Percentiles rank a stretch among this genome's conserved stretches.
Conservation (phyloP, 129 eudicot species). For the Rutidosis leptorrhynchoides region DNA sequence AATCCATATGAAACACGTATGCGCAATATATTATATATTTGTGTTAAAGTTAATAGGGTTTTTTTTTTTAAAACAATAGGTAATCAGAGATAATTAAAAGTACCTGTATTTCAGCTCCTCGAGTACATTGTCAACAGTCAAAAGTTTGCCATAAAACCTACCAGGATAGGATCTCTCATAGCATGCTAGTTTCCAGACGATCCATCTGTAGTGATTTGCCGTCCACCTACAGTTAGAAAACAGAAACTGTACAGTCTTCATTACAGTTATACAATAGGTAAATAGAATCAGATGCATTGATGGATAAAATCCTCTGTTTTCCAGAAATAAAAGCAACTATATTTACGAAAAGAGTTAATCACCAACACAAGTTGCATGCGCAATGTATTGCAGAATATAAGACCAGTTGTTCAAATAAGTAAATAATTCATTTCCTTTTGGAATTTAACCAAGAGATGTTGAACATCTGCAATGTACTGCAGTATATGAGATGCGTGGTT, state of each 20-base stretch:
- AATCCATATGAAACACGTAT: not conserved
- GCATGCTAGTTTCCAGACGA: conserved; percentile 94
- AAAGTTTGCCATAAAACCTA: conserved; percentile 51
- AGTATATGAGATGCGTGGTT: too few relatives aligned
- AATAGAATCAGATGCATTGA: conserved; percentile 4
- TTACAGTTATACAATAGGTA: not conserved
- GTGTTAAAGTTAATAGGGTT: too few relatives aligned
- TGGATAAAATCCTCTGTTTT: conserved; percentile 15
- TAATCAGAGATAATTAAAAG: not conserved
- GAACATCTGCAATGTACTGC: too few relatives aligned
- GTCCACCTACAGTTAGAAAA: conserved; percentile 59
- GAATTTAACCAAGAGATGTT: too few relatives aligned
- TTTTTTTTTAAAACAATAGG: too few relatives aligned
- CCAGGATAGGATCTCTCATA: conserved; percentile 79
- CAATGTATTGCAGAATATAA: not conserved
- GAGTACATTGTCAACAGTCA: conserved; percentile 61
- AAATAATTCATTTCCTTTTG: too few relatives aligned
- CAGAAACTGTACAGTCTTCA: not conserved
- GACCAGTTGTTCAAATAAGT: too few relatives aligned
- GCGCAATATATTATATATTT: not conserved
- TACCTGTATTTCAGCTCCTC: conserved; percentile 91
- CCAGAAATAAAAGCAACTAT: not conserved
- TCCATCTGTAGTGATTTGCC: conserved; percentile 93
- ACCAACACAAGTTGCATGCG: conserved; percentile 2
- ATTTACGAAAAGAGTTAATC: not conserved